Evolutionary conservation across 352 stramenopile species (phyloP).

Genomic region (Pythium myriotylum): DNA sequence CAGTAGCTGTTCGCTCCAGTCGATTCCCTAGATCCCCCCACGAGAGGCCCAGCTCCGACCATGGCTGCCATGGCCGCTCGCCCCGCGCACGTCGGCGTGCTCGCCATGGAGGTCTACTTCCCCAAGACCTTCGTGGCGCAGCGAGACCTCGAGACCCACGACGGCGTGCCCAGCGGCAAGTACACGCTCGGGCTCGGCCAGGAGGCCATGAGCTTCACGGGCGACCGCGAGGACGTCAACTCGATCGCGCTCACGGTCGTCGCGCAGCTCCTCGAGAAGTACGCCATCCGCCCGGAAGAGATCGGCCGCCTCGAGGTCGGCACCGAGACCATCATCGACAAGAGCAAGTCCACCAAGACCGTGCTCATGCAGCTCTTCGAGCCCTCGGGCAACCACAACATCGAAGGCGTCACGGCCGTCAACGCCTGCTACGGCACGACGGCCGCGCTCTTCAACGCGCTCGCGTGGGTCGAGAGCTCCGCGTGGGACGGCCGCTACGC

Average conservation of each 20-base stretch:
- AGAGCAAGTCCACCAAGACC: slow-evolving; percentile 87
- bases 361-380: slow-evolving; percentile 78
- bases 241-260: slow-evolving; percentile 67
- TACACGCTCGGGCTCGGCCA: slow-evolving; percentile 72
- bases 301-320: slow-evolving; percentile 96
- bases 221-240: slow-evolving; percentile 76
- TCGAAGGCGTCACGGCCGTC: slow-evolving; percentile 92
- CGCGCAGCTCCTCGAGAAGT: slow-evolving; percentile 57
- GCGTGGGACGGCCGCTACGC: slow-evolving; percentile 94
- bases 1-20: not conserved
- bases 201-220: slow-evolving; percentile 64
- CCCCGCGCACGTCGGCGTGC: slow-evolving; percentile 92
- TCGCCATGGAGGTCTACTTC: slow-evolving; percentile 97
- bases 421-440: slow-evolving; percentile 99
- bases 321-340: slow-evolving; percentile 95
- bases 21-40: not conserved
- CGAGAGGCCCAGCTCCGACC: no score
- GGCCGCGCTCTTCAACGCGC: slow-evolving; percentile 96
- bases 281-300: slow-evolving; percentile 49
- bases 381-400: slow-evolving; percentile 50
- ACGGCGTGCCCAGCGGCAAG: slow-evolving; percentile 77
- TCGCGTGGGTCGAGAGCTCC: slow-evolving; percentile 94
- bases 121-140: slow-evolving; percentile 93
- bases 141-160: slow-evolving; percentile 93
- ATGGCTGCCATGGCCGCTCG: slow-evolving; percentile 25